Base-by-base conservation (phyloP, 2,329 filamentous ascomycete species). In the Colletotrichum shisoi region DNA sequence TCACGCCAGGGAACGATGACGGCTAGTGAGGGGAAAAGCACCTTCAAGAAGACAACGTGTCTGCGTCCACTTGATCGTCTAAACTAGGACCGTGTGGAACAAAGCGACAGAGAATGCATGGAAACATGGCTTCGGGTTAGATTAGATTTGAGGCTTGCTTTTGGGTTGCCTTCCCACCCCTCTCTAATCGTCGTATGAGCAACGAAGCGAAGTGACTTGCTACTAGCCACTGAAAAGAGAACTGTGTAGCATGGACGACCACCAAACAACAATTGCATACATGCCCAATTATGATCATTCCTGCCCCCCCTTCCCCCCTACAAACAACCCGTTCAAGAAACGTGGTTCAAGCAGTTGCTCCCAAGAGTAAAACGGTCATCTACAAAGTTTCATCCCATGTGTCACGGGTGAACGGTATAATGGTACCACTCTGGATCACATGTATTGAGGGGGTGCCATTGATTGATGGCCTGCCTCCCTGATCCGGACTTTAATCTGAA, bases 401-500 rank as follows among this genome's bases (percentile, higher is more conserved):
- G 13, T 48, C 40, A 39, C n/a, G 53, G 46, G 19, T 42, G 64
- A 21, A 44, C 46, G n/a, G 52, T 17, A 54, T 17, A 11, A 39
- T 24, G 21, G 11, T 24, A 24, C 19, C 17, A 17, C 13, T 46
- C 4, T 31, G 62, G 37, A 46, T 17, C 24, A n/a, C 46, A 46
- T 39, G 8, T 63, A 53, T 58, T 19, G 31, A 31, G n/a, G 42
- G 39, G 21, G 31, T 17, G 46, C n/a, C 19, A 31, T 46, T 46
- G 54, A 48, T 40, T 9, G 19, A 58, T 15, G 8, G n/a, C 21
- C 24, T 42, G 13, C 21, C 24, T 42, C 17, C 44, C 19, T 37
- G n/a, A 31, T 49, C 57, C 65, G 31, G 56, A 51, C 17, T 17
- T 34, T 51, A 39, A 49, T 31, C 46, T 37, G 9, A 54, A 67